Percentiles rank a stretch among this genome's conserved stretches.
phyloP scores from a whole-genome alignment of 768 basidiomycete species.

The Sporobolomyces pararoseus region DNA sequence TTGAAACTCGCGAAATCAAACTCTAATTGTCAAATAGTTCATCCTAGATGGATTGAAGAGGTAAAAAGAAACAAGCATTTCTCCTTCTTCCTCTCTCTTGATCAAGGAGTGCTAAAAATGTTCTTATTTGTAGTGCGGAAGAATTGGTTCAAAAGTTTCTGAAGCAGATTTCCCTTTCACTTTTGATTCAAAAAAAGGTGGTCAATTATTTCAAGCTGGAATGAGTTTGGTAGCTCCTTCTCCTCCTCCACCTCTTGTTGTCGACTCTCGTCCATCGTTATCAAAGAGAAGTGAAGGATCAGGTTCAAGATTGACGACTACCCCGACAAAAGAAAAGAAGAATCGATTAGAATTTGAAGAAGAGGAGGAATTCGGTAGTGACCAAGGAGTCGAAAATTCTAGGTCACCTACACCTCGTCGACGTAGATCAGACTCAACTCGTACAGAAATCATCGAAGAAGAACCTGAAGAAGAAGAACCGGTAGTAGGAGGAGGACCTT shows the following conservation, averaged over 20 bases:
- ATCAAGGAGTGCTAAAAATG: neutral
- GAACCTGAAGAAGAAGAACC: neutral
- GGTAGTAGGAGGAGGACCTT: too few relatives aligned
- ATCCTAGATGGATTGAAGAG: constrained; percentile 38
- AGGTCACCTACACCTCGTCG: constrained; percentile 5
- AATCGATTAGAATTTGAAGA: neutral
- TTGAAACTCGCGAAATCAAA: constrained; percentile 63
- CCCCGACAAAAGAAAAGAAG: neutral
- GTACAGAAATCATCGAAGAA: too few relatives aligned
- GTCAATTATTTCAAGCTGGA: constrained; percentile 28
- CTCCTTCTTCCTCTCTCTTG: neutral
- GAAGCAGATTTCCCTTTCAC: constrained; percentile 35
- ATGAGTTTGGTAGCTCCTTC: constrained; percentile 2
- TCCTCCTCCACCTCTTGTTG: neutral
- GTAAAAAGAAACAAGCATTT: too few relatives aligned
- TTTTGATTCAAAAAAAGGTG: constrained; percentile 28
- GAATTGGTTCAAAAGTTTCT: neutral
- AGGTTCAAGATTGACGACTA: too few relatives aligned
- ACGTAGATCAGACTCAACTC: too few relatives aligned
- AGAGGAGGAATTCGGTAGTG: too few relatives aligned
- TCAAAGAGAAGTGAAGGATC: neutral
- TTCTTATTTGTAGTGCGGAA: constrained; percentile 1
- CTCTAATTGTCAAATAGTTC: constrained; percentile 5
- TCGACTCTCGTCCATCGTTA: neutral
- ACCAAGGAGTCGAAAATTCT: neutral